Evolutionary conservation across 352 stramenopile species (phyloP).

Genomic region (Phytophthora pseudosyringae): DNA sequence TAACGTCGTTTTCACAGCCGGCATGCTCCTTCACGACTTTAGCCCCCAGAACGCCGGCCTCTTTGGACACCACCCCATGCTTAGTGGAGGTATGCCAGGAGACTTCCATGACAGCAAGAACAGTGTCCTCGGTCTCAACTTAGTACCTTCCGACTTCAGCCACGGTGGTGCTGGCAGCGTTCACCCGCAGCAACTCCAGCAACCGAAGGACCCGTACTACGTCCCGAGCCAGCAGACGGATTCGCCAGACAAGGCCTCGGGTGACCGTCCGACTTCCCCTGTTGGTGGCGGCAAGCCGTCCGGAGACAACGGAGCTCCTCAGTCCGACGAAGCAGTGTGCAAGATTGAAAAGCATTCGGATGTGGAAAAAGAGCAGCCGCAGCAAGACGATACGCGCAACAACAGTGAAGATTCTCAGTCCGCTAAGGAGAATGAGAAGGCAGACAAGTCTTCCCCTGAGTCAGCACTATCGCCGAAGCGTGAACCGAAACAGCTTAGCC

Average conservation of each 20-base stretch:
- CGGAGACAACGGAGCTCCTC: conserved; percentile 12
- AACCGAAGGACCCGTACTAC: conserved; percentile 49
- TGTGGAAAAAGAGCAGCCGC: conserved; percentile 7
- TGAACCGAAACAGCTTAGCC: conserved; percentile 25
- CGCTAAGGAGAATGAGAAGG: conserved; percentile 28
- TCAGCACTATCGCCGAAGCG: conserved; percentile 17
- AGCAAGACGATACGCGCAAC: conserved; percentile 15
- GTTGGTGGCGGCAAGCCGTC: conserved; percentile 17
- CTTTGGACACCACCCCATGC: conserved; percentile 56
- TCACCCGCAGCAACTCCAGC: conserved; percentile 46
- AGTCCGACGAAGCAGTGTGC: conserved; percentile 17
- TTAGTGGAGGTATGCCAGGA: conserved; percentile 24
- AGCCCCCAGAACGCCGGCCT: conserved; percentile 63
- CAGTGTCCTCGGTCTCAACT: conserved; percentile 63
- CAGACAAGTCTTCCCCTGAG: conserved; percentile 10
- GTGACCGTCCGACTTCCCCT: conserved; percentile 36
- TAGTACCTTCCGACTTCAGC: conserved; percentile 71
- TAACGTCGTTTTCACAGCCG: conserved; percentile 43
- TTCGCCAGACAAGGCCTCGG: conserved; percentile 43
- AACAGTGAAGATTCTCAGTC: conserved; percentile 25
- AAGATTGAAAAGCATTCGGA: conserved; percentile 30
- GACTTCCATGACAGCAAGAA: conserved; percentile 63
- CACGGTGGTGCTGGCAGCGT: conserved; percentile 27
- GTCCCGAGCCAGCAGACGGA: conserved; percentile 31
- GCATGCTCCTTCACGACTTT: conserved; percentile 84